Evolutionary conservation across 805 yeast species (phyloP).

Genomic region (Candida easanensis): DNA sequence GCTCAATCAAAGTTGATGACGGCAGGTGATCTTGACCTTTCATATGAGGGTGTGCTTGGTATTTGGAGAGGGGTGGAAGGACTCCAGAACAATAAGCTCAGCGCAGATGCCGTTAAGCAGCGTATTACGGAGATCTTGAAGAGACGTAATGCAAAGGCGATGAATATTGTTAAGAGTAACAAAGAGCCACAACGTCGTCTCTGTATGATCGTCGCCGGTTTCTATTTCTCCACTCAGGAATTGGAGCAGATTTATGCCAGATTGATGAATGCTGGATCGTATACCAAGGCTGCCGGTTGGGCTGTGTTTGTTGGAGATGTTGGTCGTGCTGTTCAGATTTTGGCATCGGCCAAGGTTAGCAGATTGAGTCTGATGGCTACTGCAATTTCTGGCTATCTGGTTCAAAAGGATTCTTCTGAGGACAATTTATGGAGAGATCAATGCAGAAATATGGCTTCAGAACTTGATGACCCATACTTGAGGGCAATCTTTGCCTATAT

Average conservation of each 20-base stretch:
- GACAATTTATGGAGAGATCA: conserved; percentile 82
- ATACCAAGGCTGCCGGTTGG: conserved; percentile 96
- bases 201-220: conserved; percentile 83
- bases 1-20: conserved; percentile 65
- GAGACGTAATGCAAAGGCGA: conserved; percentile 30
- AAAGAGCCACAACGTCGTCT: conserved; percentile 66
- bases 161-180: conserved; percentile 39
- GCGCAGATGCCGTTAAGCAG: conserved; percentile 18
- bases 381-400: conserved; percentile 87
- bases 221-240: conserved; percentile 78
- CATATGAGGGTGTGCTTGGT: conserved; percentile 85
- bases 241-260: conserved; percentile 63
- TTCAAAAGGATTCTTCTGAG: conserved; percentile 49
- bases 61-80: conserved; percentile 80
- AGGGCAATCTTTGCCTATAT: conserved; percentile 91
- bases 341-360: conserved; percentile 71
- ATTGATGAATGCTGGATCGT: conserved; percentile 55
- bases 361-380: conserved; percentile 79
- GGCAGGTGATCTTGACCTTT: conserved; percentile 70
- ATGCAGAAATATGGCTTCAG: conserved; percentile 85
- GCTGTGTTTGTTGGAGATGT: conserved; percentile 94
- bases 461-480: conserved; percentile 82
- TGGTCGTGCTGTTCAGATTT: conserved; percentile 71
- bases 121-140: conserved; percentile 32
- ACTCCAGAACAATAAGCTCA: conserved; percentile 34